These are phyloP conservation scores for Geotrichum aggregatum DNA, from an alignment of 1,139 yeast species.

Conservation along the genomic window DNA sequence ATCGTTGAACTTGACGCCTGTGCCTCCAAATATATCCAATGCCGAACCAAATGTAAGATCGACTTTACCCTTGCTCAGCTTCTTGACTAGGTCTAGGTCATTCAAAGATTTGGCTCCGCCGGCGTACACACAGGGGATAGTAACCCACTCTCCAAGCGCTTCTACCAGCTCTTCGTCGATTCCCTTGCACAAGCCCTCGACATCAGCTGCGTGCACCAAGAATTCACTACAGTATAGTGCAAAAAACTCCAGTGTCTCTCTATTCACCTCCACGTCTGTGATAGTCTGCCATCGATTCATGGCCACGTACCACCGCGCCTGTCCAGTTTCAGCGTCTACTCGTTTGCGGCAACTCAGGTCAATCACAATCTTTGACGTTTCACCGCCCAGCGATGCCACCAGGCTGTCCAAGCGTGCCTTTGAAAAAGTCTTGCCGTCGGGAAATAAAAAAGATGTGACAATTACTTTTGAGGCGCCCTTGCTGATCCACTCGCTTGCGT, in stretches of 20 bases:
- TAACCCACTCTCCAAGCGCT: slow-evolving; percentile 74
- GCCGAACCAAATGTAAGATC: slow-evolving; percentile 93
- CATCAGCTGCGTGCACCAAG: slow-evolving; percentile 95
- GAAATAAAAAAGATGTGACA: slow-evolving; percentile 88
- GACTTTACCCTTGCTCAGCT: slow-evolving; percentile 71
- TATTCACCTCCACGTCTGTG: slow-evolving; percentile 57
- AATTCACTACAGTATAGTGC: slow-evolving; percentile 75
- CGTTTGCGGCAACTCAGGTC: slow-evolving; percentile 74
- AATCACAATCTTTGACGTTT: slow-evolving; percentile 56
- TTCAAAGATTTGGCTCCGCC: slow-evolving; percentile 83
- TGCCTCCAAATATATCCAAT: slow-evolving; percentile 90
- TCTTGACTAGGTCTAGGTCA: slow-evolving; percentile 63
- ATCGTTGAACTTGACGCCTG: slow-evolving; percentile 66
- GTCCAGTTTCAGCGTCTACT: slow-evolving; percentile 20
- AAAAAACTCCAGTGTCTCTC: slow-evolving; percentile 51
- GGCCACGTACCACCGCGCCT: slow-evolving; percentile 76
- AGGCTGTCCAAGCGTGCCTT: slow-evolving; percentile 51
- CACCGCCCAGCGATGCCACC: slow-evolving; percentile 54
- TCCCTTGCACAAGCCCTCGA: slow-evolving; percentile 92
- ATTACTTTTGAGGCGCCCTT: slow-evolving; percentile 76
- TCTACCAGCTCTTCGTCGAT: slow-evolving; percentile 74
- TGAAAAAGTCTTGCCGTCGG: slow-evolving; percentile 53
- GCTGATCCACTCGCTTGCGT: slow-evolving; percentile 70
- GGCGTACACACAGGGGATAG: slow-evolving; percentile 82
- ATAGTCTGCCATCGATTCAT: slow-evolving; percentile 96